Percentiles rank a stretch among this genome's conserved stretches.
Evolutionary conservation across 2,329 filamentous ascomycete genomes (phyloP).

Genomic region (Exophiala mesophila): DNA sequence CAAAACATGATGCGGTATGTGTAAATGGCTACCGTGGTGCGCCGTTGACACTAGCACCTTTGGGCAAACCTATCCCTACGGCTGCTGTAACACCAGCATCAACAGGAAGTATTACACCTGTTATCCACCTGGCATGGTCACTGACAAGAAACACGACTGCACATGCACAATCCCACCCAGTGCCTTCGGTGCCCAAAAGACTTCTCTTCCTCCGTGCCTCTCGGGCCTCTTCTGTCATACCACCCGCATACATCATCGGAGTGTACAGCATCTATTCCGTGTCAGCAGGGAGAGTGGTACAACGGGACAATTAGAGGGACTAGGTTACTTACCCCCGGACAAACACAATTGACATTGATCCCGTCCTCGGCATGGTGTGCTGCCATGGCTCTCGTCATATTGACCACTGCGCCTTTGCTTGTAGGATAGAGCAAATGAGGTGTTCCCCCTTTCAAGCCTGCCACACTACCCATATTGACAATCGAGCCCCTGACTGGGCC

Average conservation of each 20-base stretch:
- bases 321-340: too few species aligned
- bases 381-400: constrained; percentile 52
- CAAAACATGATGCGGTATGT: neutral
- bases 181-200: constrained; percentile 24
- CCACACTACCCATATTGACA: constrained; percentile 36
- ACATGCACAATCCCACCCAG: constrained; percentile 12
- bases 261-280: constrained; percentile 29
- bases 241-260: constrained; percentile 26
- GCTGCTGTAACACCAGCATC: constrained; percentile 13
- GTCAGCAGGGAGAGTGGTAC: too few species aligned
- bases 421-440: constrained; percentile 32
- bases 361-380: constrained; percentile 44
- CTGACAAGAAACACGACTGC: constrained; percentile 12
- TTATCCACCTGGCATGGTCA: constrained; percentile 16
- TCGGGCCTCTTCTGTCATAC: constrained; percentile 29
- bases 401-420: constrained; percentile 38
- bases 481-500: constrained; percentile 34
- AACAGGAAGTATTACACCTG: constrained; percentile 15
- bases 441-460: constrained; percentile 30
- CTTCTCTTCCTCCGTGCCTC: constrained; percentile 27
- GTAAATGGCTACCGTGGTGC: neutral
- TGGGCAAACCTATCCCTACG: neutral
- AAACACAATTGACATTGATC: constrained; percentile 49
- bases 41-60: constrained; percentile 1
- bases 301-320: too few species aligned